Evolutionary conservation across 805 yeast genomes (phyloP).

Genomic region (Suhomyces xylopsoci): DNA sequence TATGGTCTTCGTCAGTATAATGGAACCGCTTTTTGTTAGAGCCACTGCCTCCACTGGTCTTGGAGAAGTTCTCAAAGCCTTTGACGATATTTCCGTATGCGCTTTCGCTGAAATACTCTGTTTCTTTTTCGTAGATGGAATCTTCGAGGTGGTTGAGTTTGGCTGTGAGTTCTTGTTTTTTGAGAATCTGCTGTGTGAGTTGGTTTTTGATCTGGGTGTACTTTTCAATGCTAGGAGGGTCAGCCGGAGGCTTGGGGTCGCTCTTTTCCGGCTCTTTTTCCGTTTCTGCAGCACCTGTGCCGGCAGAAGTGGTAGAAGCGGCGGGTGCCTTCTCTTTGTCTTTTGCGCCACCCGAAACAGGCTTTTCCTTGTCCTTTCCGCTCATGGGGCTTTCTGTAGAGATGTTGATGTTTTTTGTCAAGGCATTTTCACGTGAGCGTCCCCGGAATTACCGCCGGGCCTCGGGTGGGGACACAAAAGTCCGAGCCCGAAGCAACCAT

Average conservation of each 20-base stretch:
- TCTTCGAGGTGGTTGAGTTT: constrained; percentile 68
- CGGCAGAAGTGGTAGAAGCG: too few relatives aligned
- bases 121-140: constrained; percentile 72
- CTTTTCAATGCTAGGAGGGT: constrained; percentile 35
- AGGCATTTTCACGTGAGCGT: not conserved
- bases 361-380: not conserved
- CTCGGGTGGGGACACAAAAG: constrained; percentile 3
- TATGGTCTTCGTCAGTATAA: constrained; percentile 72
- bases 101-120: constrained; percentile 71
- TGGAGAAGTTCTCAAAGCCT: constrained; percentile 82
- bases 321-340: not conserved
- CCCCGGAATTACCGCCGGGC: constrained; percentile 2
- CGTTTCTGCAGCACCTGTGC: not conserved
- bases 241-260: not conserved
- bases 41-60: constrained; percentile 30
- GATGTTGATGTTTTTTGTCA: not conserved
- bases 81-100: constrained; percentile 78
- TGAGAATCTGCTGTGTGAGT: constrained; percentile 58
- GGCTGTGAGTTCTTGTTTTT: constrained; percentile 63
- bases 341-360: not conserved
- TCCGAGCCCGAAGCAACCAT: constrained; percentile 10
- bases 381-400: not conserved
- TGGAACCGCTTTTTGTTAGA: constrained; percentile 47
- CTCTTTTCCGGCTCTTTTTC: not conserved
- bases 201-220: constrained; percentile 67